phyloP scores from a whole-genome alignment of 176 grass and related monocot species.

The Cocos nucifera region DNA sequence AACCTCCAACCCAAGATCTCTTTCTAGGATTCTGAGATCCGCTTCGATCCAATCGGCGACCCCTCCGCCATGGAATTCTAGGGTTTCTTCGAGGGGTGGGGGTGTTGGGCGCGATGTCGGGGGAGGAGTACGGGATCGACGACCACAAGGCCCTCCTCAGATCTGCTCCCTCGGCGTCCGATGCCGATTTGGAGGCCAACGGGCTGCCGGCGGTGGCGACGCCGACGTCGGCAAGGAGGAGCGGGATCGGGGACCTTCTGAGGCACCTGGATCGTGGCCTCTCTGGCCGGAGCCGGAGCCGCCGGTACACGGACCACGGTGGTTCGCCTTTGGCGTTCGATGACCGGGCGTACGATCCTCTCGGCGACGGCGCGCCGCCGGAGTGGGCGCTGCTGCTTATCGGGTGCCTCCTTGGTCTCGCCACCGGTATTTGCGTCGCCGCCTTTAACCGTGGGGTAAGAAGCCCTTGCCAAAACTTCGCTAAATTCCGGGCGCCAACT shows the following conservation, averaged over 20 bases:
- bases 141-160: conserved; percentile 30
- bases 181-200: conserved; percentile 23
- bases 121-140: conserved; percentile 49
- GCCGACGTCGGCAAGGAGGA: conserved; percentile 30
- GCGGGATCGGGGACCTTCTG: conserved; percentile 52
- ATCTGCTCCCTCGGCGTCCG: conserved; percentile 30
- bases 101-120: conserved; percentile 30
- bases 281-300: conserved; percentile 23
- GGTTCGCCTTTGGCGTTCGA: conserved; percentile 19
- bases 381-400: conserved; percentile 95
- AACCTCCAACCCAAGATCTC: neutral
- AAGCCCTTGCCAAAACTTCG: conserved; percentile 1
- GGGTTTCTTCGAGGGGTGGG: neutral
- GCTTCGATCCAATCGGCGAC: too few relatives aligned
- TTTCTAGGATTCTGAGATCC: too few relatives aligned
- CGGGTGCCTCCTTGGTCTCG: conserved; percentile 87
- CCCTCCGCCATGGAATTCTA: neutral
- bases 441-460: conserved; percentile 87
- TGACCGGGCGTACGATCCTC: conserved; percentile 39
- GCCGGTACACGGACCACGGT: conserved; percentile 17
- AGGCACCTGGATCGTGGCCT: conserved; percentile 72
- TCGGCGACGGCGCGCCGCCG: conserved; percentile 85
- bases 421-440: conserved; percentile 81
- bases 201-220: conserved; percentile 3
- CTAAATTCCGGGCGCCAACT: neutral